Percentiles rank a stretch among this genome's conserved stretches.
phyloP scores from a whole-genome alignment of 2,329 filamentous ascomycete species.

The Penicillium concentricum region DNA sequence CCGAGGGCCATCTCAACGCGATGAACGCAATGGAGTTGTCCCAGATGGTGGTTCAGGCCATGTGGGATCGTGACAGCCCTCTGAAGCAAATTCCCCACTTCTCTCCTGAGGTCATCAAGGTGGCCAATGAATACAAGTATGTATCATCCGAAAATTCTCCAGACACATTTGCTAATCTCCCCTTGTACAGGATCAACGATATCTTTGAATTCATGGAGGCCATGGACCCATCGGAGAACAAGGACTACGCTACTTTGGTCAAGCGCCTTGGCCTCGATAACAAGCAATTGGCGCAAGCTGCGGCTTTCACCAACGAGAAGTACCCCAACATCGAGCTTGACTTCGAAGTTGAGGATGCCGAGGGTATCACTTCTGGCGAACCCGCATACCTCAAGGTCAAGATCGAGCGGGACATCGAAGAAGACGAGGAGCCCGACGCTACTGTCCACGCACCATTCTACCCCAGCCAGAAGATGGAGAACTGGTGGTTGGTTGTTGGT shows the following conservation, averaged over 20 bases:
- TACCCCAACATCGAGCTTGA: conserved; percentile 94
- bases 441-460: conserved; percentile 96
- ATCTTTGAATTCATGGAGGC: conserved; percentile 98
- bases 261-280: conserved; percentile 76
- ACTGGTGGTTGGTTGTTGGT: conserved; percentile 97
- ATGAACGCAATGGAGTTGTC: conserved; percentile 99
- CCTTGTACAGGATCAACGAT: conserved; percentile 70
- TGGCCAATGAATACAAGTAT: conserved; percentile 74
- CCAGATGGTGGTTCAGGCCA: conserved; percentile 97
- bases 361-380: conserved; percentile 75
- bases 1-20: conserved; percentile 92
- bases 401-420: conserved; percentile 78
- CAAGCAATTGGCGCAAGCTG: conserved; percentile 81
- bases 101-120: conserved; percentile 75
- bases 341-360: conserved; percentile 78
- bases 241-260: conserved; percentile 74
- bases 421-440: conserved; percentile 71
- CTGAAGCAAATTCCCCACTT: conserved; percentile 98
- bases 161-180: conserved; percentile 26
- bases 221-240: conserved; percentile 94
- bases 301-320: conserved; percentile 90
- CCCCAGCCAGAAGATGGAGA: conserved; percentile 87
- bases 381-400: conserved; percentile 80
- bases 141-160: conserved; percentile 32
- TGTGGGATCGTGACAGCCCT: conserved; percentile 98